Percentiles rank a stretch among this genome's conserved stretches.
These are phyloP conservation scores for Phoenix dactylifera DNA, from an alignment of 176 grass and related monocot genomes.

Conservation along the genomic window DNA sequence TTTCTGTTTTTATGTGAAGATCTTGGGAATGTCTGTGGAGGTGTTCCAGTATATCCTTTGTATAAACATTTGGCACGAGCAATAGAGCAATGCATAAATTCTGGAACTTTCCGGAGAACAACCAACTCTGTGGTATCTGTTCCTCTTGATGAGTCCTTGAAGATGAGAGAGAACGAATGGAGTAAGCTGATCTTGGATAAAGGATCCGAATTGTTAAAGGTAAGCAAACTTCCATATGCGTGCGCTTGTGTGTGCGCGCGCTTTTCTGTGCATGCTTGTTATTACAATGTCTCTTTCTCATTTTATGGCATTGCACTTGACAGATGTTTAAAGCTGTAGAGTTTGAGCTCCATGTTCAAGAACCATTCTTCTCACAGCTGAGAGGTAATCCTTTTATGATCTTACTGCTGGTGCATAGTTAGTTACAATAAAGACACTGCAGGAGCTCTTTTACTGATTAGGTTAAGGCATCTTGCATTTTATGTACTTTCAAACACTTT, in stretches of 20 bases:
- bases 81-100: constrained; percentile 26
- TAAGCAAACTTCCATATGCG: constrained; percentile 13
- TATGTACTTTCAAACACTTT: too few species aligned
- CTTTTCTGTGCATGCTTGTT: constrained; percentile 3
- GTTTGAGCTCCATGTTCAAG: constrained; percentile 84
- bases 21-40: constrained; percentile 7
- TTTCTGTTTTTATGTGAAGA: constrained; percentile 7
- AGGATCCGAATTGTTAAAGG: constrained; percentile 33
- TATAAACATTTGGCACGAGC: constrained; percentile 37
- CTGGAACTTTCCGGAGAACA: constrained; percentile 20
- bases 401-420: background rate
- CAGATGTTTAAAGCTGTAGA: constrained; percentile 53
- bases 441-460: too few species aligned
- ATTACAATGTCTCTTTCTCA: background rate
- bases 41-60: constrained; percentile 37
- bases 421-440: too few species aligned
- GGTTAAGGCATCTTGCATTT: too few species aligned
- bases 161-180: constrained; percentile 37
- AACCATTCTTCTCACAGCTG: constrained; percentile 84
- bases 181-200: constrained; percentile 40
- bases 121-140: constrained; percentile 13
- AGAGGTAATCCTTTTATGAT: constrained; percentile 31
- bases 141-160: constrained; percentile 10
- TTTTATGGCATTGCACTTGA: background rate
- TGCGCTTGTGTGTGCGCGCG: background rate